Conservation (phyloP, 2,329 filamentous ascomycete species). For the Aaosphaeria pasadenensis region DNA sequence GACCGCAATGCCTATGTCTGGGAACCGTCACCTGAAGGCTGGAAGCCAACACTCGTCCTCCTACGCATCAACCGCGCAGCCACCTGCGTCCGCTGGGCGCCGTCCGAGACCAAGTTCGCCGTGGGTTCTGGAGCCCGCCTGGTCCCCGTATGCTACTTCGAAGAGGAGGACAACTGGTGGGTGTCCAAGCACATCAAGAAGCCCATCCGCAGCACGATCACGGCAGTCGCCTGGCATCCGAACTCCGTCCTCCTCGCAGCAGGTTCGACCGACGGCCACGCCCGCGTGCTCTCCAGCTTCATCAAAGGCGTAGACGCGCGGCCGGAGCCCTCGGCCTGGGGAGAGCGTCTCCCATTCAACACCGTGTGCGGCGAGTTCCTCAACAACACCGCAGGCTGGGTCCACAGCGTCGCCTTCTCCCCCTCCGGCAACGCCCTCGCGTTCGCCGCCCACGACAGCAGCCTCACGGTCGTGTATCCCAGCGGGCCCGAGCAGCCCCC, state of each 20-base stretch:
- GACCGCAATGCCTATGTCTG: constrained; percentile 98
- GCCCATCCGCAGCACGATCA: constrained; percentile 95
- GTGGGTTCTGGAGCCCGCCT: constrained; percentile 94
- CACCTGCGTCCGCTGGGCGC: constrained; percentile 96
- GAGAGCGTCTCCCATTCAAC: constrained; percentile 94
- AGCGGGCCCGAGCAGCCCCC: constrained; percentile 87
- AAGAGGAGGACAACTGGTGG: constrained; percentile 99
- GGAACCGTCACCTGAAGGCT: constrained; percentile 88
- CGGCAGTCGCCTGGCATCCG: constrained; percentile 92
- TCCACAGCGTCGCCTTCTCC: constrained; percentile 90
- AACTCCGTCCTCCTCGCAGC: constrained; percentile 94
- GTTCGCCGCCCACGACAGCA: constrained; percentile 93
- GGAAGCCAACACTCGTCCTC: constrained; percentile 95
- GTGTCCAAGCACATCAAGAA: constrained; percentile 99
- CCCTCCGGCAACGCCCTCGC: constrained; percentile 90
- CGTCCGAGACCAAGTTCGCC: constrained; percentile 94
- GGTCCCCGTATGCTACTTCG: constrained; percentile 97
- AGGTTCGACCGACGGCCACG: constrained; percentile 95
- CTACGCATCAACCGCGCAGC: constrained; percentile 96
- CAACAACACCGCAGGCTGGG: constrained; percentile 96
- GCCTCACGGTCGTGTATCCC: constrained; percentile 94
- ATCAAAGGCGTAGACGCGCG: constrained; percentile 90
- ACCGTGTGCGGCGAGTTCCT: constrained; percentile 95
- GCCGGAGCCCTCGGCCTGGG: constrained; percentile 86
- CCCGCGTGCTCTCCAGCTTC: constrained; percentile 90